Evolutionary conservation across 192 early-diverging fungal species (phyloP), one percentile per base, ranked within the genome.

Genomic region (Kickxella alabastrina): DNA sequence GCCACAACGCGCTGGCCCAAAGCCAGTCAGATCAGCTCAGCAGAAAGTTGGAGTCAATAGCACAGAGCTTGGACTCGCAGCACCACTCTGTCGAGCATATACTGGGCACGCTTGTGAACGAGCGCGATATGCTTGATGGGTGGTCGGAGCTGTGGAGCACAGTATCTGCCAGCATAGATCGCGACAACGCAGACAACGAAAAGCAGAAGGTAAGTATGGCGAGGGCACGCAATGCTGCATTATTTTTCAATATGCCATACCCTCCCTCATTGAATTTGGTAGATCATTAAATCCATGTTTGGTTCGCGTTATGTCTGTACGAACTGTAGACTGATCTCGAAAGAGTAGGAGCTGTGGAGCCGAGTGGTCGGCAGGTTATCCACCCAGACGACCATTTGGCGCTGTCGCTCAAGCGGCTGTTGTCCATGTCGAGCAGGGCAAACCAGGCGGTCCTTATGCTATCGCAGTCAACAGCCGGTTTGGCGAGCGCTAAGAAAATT

Each of bases 381-480:
- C 45, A 57, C 6, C 54, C 62, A 0, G 69, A 65, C 35, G 69
- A 73, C 51, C 10, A 39, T n/a, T 34, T 73, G 23, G 69, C 69
- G 4, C 53, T 73, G 28, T 55, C 62, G 13, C 39, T 73, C 29
- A 65, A 65, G 59, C 54, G 40, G 14, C 43, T 73, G 58, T 25
- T 73, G 9, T 44, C 37, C 3, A 29, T 65, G 36, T 60, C 57
- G 18, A 37, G 36, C 27, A 42, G 10, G 36, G 38, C 18, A 47
- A 49, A 22, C 48, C 17, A 40, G 38, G 32, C 48, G 2, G n/a
- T 26, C 14, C 15, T 48, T 23, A 14, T n/a, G 2, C n/a, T 17
- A 10, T n/a, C 36, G 18, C 13, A 22, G 2, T 15, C 34, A 3
- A 13, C n/a, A 31, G 21, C 9, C 1, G 17, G 21, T 17, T 2